Evolutionary conservation across 805 yeast species (phyloP).

Genomic region (Yamadazyma akitaensis): DNA sequence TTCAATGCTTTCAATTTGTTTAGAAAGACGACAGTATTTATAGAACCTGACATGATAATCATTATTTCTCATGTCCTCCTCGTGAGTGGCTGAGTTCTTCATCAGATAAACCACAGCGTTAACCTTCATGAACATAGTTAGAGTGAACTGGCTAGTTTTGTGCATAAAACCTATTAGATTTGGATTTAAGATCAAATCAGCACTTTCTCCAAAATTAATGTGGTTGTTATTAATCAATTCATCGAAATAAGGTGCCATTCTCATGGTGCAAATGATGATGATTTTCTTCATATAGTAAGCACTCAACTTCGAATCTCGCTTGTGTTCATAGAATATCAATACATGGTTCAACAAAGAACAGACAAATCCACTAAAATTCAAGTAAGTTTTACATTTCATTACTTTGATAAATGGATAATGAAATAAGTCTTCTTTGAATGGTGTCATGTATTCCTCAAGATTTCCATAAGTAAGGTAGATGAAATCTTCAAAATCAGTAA

Average conservation of each 20-base stretch:
- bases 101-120: conserved; percentile 21
- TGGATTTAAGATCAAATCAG: conserved; percentile 44
- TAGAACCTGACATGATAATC: conserved; percentile 21
- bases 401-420: conserved; percentile 21
- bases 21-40: conserved; percentile 24
- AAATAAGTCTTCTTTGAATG: conserved; percentile 16
- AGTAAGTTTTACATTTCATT: conserved; percentile 25
- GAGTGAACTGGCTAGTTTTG: conserved; percentile 24
- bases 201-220: conserved; percentile 39
- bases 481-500: conserved; percentile 36
- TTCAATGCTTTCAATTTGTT: conserved; percentile 19
- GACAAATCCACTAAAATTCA: conserved; percentile 26
- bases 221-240: conserved; percentile 29
- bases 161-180: conserved; percentile 24
- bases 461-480: conserved; percentile 30
- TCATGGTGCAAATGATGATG: conserved; percentile 22
- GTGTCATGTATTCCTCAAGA: conserved; percentile 16
- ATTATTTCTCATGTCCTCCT: conserved; percentile 11
- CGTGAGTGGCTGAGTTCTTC: conserved; percentile 21
- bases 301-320: conserved; percentile 24
- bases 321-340: conserved; percentile 37
- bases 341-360: conserved; percentile 31
- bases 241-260: conserved; percentile 29
- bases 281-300: conserved; percentile 33
- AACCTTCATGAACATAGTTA: conserved; percentile 23